Base-by-base conservation (phyloP, 2,329 filamentous ascomycete genomes). In the Colletotrichum sp. region DNA sequence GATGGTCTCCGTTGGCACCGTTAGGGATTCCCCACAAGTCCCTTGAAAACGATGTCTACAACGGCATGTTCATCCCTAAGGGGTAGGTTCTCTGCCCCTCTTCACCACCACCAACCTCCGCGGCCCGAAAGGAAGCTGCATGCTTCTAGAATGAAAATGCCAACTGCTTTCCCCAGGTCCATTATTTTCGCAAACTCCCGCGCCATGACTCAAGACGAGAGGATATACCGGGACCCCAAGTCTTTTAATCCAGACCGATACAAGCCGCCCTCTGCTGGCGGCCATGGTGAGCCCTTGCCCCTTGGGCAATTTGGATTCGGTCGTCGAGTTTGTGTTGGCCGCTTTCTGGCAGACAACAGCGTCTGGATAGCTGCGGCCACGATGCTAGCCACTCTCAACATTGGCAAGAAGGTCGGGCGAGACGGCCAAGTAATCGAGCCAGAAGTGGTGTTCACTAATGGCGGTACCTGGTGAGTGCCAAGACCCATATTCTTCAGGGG, bases 11-110 rank as follows among this genome's bases (percentile, higher is more conserved):
- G 6, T 81, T 89, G 5, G 86, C 85, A 15, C 88, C 88, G 1
- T 80, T 90, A 3, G 89, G 88, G 4, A 88, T 92, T 44, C 91
- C 91, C 3, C 91, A 93, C 80, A 86, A 84, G 61, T 86, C 89
- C 16, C 84, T 89, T 2, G 81, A 88, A 63, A 90, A 92, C 72
- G 91, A 93, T 71, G 83, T 88, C 13, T 93, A 92, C 79, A 84
- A 89, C 25, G 90, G 87, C 39, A 89, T 90, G 82, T 87, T 88
- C 74, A 91, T 93, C 66, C 90, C 90, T 12, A 88, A 87, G n/a
- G 91, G 90, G 75, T 77, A 75, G 52, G 71, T 71, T 75, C 32
- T 25, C 44, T 44, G 34, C 61, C 71, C 66, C 68, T 57, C 66
- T 57, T 61, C 30, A 16, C 34, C 61, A 49, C 39, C 39, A 49